phyloP scores from a whole-genome alignment of 441 rosid species.

The Croton laevigatus region DNA sequence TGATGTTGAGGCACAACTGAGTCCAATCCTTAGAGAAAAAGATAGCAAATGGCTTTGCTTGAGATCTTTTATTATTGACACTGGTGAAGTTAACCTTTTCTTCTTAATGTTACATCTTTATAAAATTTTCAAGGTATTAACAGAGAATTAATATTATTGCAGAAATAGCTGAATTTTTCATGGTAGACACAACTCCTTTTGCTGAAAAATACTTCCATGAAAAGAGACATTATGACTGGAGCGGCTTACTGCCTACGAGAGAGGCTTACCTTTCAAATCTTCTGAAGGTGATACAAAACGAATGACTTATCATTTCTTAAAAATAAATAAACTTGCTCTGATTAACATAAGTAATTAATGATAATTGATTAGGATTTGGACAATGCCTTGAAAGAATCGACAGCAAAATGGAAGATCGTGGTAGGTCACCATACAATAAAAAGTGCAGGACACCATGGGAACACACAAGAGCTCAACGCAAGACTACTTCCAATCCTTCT shows the following conservation, averaged over 20 bases:
- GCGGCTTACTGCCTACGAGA: slow-evolving; percentile 50
- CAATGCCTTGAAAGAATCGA: slow-evolving; percentile 40
- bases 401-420: slow-evolving; percentile 75
- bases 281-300: slow-evolving; percentile 44
- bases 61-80: slow-evolving; percentile 57
- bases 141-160: not conserved
- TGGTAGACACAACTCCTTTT: slow-evolving; percentile 82
- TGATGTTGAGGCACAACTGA: slow-evolving; percentile 66
- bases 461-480: slow-evolving; percentile 48
- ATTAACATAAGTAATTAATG: not conserved
- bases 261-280: slow-evolving; percentile 47
- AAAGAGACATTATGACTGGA: slow-evolving; percentile 70
- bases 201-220: slow-evolving; percentile 52
- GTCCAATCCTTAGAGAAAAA: slow-evolving; percentile 39
- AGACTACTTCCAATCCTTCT: slow-evolving; percentile 67
- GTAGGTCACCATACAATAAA: slow-evolving; percentile 82
- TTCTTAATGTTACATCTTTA: not conserved
- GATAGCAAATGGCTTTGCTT: slow-evolving; percentile 73
- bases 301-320: no score
- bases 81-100: slow-evolving; percentile 34
- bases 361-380: slow-evolving; percentile 49
- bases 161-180: slow-evolving; percentile 69
- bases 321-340: not conserved
- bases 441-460: slow-evolving; percentile 69
- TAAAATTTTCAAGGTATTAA: not conserved